Base-by-base conservation (phyloP, 306 rosid species). In the Pachyrhizus erosus region DNA sequence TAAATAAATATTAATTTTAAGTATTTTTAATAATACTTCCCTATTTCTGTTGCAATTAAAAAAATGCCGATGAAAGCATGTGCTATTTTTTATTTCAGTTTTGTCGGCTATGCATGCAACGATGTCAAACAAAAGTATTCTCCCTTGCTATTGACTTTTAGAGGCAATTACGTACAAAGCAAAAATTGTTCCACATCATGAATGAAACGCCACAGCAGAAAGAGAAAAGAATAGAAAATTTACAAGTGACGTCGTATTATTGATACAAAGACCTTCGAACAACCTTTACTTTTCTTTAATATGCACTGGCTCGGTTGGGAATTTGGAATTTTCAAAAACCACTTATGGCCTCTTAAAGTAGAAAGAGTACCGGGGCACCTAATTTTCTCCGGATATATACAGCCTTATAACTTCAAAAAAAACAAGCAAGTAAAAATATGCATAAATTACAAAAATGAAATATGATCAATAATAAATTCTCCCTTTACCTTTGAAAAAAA, bases 81-180 rank as follows among this genome's bases (percentile, higher is more conserved):
- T 6, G 45, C 1, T 31, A 31, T 75, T 15, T 18, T 54, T 33
- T 43, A 31, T 49, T 68, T 45, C 73, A 43, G 11, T 15, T 61
- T 78, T 85, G 85, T 78, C 78, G 79, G 82, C 84, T 74, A 65
- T 52, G 84, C 78, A 62, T 40, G 85, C 17, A 71, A 4, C 40
- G 40, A 52, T 55, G 29, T 78, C 17, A 74, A 49, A 78, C 55
- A 20, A 14, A 24, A 20, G 48, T 71, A 27, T 83, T 61, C 76
- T 64, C 1, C 9, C 45, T 62, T 55, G 34, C 18, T 62, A 9
- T 62, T 64, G 87, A 78, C 83, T 49, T 61, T 39, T n/a, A 46
- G 20, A 26, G 62, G 66, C 69, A 40, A 65, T 66, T 27, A 9
- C 70, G 37, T 78, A 57, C 57, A 45, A 48, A 6, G 17, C 24